Percentiles rank a stretch among this genome's conserved stretches.
Evolutionary conservation across 495 filamentous ascomycete species (phyloP).

Genomic region (Pyrenula aspistea): DNA sequence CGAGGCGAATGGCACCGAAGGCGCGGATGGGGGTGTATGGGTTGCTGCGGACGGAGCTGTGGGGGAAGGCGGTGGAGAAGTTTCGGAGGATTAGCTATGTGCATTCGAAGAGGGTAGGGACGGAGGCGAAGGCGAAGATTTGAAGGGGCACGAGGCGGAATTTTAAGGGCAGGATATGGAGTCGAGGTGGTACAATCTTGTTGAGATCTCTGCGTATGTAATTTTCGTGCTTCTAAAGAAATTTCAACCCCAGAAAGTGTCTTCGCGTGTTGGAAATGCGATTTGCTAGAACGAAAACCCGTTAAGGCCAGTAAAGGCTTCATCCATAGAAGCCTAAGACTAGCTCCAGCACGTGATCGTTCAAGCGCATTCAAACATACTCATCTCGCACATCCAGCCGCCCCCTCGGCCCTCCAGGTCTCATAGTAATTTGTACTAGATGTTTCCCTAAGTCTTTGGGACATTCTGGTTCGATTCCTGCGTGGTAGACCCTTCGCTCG

Average conservation of each 20-base stretch:
- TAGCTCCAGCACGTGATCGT: no score
- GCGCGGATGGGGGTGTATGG: conserved; percentile 38
- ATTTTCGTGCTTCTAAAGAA: no score
- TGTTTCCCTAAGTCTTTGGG: background rate
- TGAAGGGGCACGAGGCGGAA: no score
- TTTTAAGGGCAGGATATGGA: no score
- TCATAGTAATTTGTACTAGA: background rate
- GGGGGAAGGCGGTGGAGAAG: conserved; percentile 33
- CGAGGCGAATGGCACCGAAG: conserved; percentile 27
- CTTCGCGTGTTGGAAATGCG: no score
- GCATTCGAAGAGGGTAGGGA: conserved; percentile 22
- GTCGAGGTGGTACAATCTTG: no score
- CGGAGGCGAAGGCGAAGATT: conserved; percentile 21
- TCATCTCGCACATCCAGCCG: background rate
- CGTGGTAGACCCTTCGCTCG: background rate
- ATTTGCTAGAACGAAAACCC: no score
- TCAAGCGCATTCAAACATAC: background rate
- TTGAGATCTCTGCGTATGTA: no score
- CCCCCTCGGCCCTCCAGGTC: background rate
- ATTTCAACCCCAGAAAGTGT: no score
- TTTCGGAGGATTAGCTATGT: conserved; percentile 39
- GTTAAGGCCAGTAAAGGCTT: no score
- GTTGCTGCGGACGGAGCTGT: conserved; percentile 33
- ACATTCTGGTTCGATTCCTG: background rate
- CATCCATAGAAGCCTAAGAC: no score